phyloP scores from a whole-genome alignment of 1,139 yeast genomes.

The Diutina siamensis region DNA sequence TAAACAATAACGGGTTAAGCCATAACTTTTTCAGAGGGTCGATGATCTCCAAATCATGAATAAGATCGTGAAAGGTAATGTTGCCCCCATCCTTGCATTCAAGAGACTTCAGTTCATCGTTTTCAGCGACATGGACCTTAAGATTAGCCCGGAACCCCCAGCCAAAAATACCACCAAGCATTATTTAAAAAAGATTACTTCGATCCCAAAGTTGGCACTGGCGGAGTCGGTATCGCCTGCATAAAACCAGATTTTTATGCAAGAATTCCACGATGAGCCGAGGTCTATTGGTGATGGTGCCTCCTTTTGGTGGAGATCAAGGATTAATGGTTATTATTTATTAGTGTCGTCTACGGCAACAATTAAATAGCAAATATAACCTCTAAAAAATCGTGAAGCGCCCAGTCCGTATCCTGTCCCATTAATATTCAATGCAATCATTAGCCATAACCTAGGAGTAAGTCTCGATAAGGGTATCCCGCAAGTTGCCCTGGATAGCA shows the following conservation, averaged over 20 bases:
- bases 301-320: too few species aligned
- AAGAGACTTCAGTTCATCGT: conserved; percentile 12
- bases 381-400: too few species aligned
- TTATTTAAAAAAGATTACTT: neutral
- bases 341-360: too few species aligned
- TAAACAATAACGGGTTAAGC: conserved; percentile 54
- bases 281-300: neutral
- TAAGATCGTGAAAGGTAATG: conserved; percentile 15
- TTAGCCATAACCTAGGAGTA: conserved; percentile 28
- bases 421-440: conserved; percentile 3
- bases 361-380: too few species aligned
- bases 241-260: too few species aligned
- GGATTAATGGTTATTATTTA: too few species aligned
- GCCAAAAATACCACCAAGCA: conserved; percentile 3
- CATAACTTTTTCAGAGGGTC: conserved; percentile 29
- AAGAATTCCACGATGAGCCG: neutral
- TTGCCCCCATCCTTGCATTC: neutral
- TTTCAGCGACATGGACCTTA: conserved; percentile 17
- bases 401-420: conserved; percentile 1
- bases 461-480: conserved; percentile 87
- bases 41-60: conserved; percentile 17
- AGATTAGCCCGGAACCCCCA: conserved; percentile 34
- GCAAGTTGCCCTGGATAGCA: conserved; percentile 68
- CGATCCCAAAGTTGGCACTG: too few species aligned
- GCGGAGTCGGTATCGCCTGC: neutral